Conservation (phyloP, 2,329 filamentous ascomycete species). For the Leptographium wingfieldii region DNA sequence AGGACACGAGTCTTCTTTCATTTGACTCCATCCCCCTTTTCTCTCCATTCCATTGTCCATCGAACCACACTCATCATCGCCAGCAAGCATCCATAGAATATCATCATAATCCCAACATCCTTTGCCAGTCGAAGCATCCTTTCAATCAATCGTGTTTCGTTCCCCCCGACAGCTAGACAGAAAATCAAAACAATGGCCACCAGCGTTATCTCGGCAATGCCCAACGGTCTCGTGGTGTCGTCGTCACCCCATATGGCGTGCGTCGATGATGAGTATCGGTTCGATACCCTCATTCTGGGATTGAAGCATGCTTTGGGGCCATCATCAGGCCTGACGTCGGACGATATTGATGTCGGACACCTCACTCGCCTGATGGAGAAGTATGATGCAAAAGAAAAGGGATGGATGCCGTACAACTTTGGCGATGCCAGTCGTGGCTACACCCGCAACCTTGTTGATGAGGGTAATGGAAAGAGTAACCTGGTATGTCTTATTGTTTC, state of each 20-base stretch:
- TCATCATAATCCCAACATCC: background rate
- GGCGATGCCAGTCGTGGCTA: constrained; percentile 59
- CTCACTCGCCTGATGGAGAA: constrained; percentile 60
- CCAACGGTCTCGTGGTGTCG: background rate
- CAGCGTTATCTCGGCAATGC: background rate
- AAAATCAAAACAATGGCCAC: background rate
- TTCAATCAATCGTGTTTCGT: background rate
- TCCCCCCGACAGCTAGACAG: background rate
- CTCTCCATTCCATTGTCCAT: background rate
- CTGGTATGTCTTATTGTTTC: constrained; percentile 24
- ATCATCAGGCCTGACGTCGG: constrained; percentile 68
- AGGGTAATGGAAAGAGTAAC: constrained; percentile 59
- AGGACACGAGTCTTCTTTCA: background rate
- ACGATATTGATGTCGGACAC: constrained; percentile 63
- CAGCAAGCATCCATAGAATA: background rate
- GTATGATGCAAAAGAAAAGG: constrained; percentile 54
- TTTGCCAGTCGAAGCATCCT: background rate
- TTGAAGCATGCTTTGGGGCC: constrained; percentile 66
- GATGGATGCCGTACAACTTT: constrained; percentile 68
- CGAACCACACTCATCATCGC: background rate
- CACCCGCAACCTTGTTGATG: constrained; percentile 80
- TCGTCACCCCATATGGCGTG: background rate
- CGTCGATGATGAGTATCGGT: constrained; percentile 25
- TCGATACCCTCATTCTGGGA: constrained; percentile 59
- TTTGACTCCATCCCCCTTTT: background rate